Evolutionary conservation across 352 stramenopile species (phyloP).

Genomic region (Phytopythium oedochilum): DNA sequence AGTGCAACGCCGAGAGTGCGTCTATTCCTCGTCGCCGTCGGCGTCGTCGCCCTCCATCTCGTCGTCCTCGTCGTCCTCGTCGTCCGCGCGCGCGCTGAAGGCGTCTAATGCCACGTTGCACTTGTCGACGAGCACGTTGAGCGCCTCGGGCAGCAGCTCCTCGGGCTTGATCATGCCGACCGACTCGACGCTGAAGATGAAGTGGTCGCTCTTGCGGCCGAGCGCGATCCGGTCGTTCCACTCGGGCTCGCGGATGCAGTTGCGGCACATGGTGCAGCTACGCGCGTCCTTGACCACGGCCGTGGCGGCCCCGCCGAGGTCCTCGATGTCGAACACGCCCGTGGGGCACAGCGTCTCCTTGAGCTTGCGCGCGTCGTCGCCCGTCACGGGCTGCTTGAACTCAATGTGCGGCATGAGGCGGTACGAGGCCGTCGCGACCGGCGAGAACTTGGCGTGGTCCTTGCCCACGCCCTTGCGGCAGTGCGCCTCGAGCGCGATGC

Average conservation of each 20-base stretch:
- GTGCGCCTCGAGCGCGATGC: slow-evolving; percentile 95
- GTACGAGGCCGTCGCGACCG: slow-evolving; percentile 95
- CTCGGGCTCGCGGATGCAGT: slow-evolving; percentile 91
- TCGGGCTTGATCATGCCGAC: slow-evolving; percentile 86
- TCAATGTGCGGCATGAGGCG: slow-evolving; percentile 87
- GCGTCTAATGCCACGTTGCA: slow-evolving; percentile 82
- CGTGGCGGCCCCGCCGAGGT: slow-evolving; percentile 64
- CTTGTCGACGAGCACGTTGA: slow-evolving; percentile 79
- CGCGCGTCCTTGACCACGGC: slow-evolving; percentile 83
- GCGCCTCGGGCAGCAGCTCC: slow-evolving; percentile 70
- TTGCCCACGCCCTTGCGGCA: slow-evolving; percentile 94
- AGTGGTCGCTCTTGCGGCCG: slow-evolving; percentile 92
- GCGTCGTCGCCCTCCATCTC: slow-evolving; percentile 33
- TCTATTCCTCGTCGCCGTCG: slow-evolving; percentile 51
- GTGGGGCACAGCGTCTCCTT: slow-evolving; percentile 68
- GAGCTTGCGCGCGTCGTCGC: slow-evolving; percentile 53
- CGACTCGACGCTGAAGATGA: slow-evolving; percentile 92
- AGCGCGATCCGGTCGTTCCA: slow-evolving; percentile 90
- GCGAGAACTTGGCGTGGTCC: slow-evolving; percentile 98
- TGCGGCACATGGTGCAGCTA: slow-evolving; percentile 95
- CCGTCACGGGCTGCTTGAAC: slow-evolving; percentile 58
- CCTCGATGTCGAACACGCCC: slow-evolving; percentile 91
- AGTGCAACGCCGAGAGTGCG: slow-evolving; percentile 5
- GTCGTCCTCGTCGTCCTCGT: slow-evolving; percentile 43
- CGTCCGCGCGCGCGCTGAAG: slow-evolving; percentile 51